phyloP scores from a whole-genome alignment of 2,329 filamentous ascomycete species.

The Cladosporium velox region DNA sequence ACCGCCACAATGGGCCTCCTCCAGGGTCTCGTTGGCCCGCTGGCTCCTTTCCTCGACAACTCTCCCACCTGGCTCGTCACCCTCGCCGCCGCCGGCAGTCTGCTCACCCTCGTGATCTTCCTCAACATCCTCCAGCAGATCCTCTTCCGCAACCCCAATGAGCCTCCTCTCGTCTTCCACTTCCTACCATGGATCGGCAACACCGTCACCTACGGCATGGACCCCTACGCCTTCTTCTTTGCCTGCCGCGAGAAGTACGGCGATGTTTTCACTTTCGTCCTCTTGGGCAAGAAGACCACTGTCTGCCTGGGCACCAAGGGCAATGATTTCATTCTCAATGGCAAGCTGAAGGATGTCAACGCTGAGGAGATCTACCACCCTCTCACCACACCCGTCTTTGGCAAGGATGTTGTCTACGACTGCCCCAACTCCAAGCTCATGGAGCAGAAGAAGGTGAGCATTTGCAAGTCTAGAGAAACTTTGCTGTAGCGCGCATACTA shows the following conservation, averaged over 20 bases:
- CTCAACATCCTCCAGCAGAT: slow-evolving; percentile 81
- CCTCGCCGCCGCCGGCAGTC: slow-evolving; percentile 47
- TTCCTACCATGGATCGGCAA: slow-evolving; percentile 76
- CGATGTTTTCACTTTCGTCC: slow-evolving; percentile 85
- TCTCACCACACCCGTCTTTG: slow-evolving; percentile 71
- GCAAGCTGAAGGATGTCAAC: slow-evolving; percentile 84
- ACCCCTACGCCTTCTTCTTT: slow-evolving; percentile 85
- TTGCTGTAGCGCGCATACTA: slow-evolving; percentile 13
- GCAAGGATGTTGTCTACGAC: slow-evolving; percentile 84
- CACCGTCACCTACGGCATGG: slow-evolving; percentile 92
- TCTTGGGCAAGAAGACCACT: slow-evolving; percentile 86
- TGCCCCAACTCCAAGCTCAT: slow-evolving; percentile 89
- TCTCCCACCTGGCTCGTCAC: slow-evolving; percentile 46
- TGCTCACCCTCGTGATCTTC: slow-evolving; percentile 61
- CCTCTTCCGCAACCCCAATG: slow-evolving; percentile 66
- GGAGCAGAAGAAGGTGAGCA: slow-evolving; percentile 86
- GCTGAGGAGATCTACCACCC: slow-evolving; percentile 88
- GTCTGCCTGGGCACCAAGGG: slow-evolving; percentile 79
- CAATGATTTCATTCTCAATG: slow-evolving; percentile 90
- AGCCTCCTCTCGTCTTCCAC: slow-evolving; percentile 64
- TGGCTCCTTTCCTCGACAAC: slow-evolving; percentile 37
- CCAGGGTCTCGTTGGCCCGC: slow-evolving; percentile 49
- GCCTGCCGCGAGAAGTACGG: slow-evolving; percentile 77
- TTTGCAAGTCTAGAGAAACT: not conserved
- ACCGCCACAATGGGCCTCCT: slow-evolving; percentile 54